Percentiles rank a stretch among this genome's conserved stretches.
These are phyloP conservation scores for Fonsecaea nubica DNA, from an alignment of 2,329 filamentous ascomycete species.

Conservation along the genomic window DNA sequence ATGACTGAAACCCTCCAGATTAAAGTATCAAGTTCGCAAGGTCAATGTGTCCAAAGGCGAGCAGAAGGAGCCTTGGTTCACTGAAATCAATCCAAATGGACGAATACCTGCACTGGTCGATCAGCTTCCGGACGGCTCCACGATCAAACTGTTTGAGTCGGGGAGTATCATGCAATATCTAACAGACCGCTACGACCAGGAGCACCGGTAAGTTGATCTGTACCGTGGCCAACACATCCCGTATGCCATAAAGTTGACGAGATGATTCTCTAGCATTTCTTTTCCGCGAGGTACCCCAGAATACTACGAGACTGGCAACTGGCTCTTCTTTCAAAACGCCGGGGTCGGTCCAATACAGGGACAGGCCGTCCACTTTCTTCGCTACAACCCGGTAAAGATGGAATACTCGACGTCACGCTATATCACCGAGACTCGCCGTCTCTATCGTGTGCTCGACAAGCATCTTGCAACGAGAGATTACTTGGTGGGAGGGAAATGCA, in stretches of 20 bases:
- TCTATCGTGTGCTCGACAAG: constrained; percentile 78
- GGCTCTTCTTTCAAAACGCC: constrained; percentile 63
- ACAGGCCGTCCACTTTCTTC: constrained; percentile 81
- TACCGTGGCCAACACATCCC: too few species aligned
- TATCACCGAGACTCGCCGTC: constrained; percentile 76
- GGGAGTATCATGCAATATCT: constrained; percentile 85
- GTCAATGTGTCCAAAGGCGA: constrained; percentile 30
- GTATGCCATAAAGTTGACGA: too few species aligned
- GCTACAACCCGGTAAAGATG: constrained; percentile 64
- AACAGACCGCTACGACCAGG: constrained; percentile 79
- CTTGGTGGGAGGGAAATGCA: constrained; percentile 55
- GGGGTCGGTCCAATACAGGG: constrained; percentile 82
- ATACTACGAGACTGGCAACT: constrained; percentile 78
- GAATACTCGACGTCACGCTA: constrained; percentile 84
- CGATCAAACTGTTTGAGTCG: constrained; percentile 79
- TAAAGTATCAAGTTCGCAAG: too few species aligned
- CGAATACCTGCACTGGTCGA: constrained; percentile 87
- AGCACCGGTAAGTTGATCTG: constrained; percentile 54
- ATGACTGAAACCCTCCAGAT: too few species aligned
- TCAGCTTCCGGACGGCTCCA: constrained; percentile 67
- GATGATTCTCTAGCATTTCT: constrained; percentile 65
- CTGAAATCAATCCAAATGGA: constrained; percentile 89
- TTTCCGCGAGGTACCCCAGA: constrained; percentile 75
- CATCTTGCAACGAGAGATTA: constrained; percentile 61
- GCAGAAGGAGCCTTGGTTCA: constrained; percentile 87